These are phyloP conservation scores for Boletus sp. DNA, from an alignment of 1,284 basidiomycete species.

Conservation along the genomic window DNA sequence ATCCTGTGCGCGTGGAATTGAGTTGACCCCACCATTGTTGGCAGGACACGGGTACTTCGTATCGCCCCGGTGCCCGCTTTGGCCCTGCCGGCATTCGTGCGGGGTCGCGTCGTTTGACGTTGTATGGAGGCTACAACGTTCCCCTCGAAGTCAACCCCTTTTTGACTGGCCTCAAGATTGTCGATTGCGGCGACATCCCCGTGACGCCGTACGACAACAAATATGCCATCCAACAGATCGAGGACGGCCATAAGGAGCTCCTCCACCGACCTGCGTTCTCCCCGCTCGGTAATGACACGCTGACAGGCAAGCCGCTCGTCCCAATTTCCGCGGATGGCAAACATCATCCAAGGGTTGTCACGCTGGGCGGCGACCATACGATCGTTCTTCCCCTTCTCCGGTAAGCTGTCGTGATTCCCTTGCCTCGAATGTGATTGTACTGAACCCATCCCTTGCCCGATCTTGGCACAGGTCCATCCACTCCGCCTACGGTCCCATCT, in stretches of 20 bases:
- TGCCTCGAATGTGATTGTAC: slow-evolving; percentile 13
- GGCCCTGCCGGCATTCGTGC: slow-evolving; percentile 74
- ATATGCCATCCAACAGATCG: slow-evolving; percentile 70
- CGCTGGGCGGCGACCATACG: slow-evolving; percentile 76
- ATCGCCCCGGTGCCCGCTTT: slow-evolving; percentile 75
- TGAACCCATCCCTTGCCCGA: slow-evolving; percentile 34
- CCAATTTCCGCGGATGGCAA: slow-evolving; percentile 59
- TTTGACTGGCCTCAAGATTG: slow-evolving; percentile 54
- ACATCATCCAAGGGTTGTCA: slow-evolving; percentile 64
- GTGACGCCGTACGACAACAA: slow-evolving; percentile 66
- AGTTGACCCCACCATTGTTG: neutral
- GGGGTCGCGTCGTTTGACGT: slow-evolving; percentile 66
- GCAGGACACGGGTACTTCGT: slow-evolving; percentile 71
- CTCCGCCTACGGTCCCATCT: slow-evolving; percentile 66
- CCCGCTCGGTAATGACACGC: slow-evolving; percentile 54
- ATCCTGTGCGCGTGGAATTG: neutral
- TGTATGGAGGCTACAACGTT: slow-evolving; percentile 75
- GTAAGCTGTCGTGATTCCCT: slow-evolving; percentile 3
- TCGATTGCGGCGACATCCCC: slow-evolving; percentile 64
- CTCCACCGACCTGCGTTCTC: slow-evolving; percentile 58
- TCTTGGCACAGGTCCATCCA: slow-evolving; percentile 49
- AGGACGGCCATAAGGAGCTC: slow-evolving; percentile 59
- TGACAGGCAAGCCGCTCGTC: slow-evolving; percentile 51
- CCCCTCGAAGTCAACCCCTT: slow-evolving; percentile 69
- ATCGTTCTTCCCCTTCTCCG: slow-evolving; percentile 59